phyloP scores from a whole-genome alignment of 306 rosid genomes.

The Pyrus communis region DNA sequence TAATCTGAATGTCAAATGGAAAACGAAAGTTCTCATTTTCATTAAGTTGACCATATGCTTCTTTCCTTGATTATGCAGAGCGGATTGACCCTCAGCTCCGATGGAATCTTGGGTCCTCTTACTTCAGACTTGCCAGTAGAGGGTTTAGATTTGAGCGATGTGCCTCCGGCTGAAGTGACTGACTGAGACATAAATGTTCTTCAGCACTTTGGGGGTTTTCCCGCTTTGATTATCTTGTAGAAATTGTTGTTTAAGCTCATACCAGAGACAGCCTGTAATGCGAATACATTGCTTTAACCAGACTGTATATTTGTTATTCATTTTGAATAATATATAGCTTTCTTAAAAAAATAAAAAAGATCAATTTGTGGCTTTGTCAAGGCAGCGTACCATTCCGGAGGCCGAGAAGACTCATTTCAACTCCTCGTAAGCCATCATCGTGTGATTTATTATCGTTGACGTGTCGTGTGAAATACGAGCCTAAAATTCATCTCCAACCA shows the following conservation, averaged over 20 bases:
- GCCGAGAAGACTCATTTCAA: too few relatives aligned
- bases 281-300: neutral
- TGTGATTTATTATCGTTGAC: too few relatives aligned
- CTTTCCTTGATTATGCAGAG: constrained; percentile 42
- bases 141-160: constrained; percentile 66
- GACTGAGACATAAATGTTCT: constrained; percentile 1
- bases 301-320: neutral
- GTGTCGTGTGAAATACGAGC: too few relatives aligned
- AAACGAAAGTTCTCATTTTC: neutral
- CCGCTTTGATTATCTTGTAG: constrained; percentile 12
- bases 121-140: constrained; percentile 68
- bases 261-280: neutral
- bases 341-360: neutral
- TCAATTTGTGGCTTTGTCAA: too few relatives aligned
- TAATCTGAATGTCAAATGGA: neutral
- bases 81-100: constrained; percentile 68
- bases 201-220: neutral
- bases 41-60: neutral
- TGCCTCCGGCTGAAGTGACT: constrained; percentile 45
- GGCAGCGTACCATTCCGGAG: too few relatives aligned
- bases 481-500: too few relatives aligned
- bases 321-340: neutral
- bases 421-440: too few relatives aligned
- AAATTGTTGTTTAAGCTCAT: constrained; percentile 5
- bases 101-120: constrained; percentile 74